These are phyloP conservation scores for Epichloe festucae DNA, from an alignment of 2,329 filamentous ascomycete genomes.

Conservation along the genomic window DNA sequence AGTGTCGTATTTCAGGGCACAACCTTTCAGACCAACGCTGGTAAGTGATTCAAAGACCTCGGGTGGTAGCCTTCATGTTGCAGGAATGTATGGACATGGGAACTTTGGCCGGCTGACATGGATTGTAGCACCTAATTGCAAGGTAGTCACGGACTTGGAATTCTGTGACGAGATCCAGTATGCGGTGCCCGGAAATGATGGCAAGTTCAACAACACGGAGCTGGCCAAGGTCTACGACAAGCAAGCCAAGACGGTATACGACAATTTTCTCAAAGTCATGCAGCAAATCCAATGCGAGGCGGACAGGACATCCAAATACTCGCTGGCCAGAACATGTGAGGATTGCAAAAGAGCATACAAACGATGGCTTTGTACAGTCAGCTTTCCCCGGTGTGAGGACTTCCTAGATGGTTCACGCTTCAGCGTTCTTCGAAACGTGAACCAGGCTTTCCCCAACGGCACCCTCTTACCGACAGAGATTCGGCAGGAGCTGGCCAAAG, in stretches of 20 bases:
- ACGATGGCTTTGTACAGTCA: slow-evolving; percentile 86
- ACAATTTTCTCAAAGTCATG: slow-evolving; percentile 69
- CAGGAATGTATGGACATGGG: background rate
- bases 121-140: slow-evolving; percentile 60
- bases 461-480: slow-evolving; percentile 31
- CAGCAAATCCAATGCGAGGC: slow-evolving; percentile 80
- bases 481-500: slow-evolving; percentile 9
- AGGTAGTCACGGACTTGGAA: slow-evolving; percentile 70
- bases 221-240: slow-evolving; percentile 68
- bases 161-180: slow-evolving; percentile 87
- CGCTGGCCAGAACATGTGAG: slow-evolving; percentile 60
- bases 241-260: slow-evolving; percentile 55
- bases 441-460: slow-evolving; percentile 58
- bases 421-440: slow-evolving; percentile 52
- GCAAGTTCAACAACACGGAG: slow-evolving; percentile 43
- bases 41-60: slow-evolving; percentile 32
- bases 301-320: slow-evolving; percentile 60
- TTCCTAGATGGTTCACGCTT: slow-evolving; percentile 42
- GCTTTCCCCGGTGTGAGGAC: slow-evolving; percentile 85
- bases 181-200: slow-evolving; percentile 71
- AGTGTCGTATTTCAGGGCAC: slow-evolving; percentile 61
- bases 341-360: slow-evolving; percentile 78
- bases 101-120: background rate
- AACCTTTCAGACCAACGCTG: slow-evolving; percentile 64
- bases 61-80: background rate